Conservation (phyloP, 2,329 filamentous ascomycete genomes). For the Sporothrix pallida region DNA sequence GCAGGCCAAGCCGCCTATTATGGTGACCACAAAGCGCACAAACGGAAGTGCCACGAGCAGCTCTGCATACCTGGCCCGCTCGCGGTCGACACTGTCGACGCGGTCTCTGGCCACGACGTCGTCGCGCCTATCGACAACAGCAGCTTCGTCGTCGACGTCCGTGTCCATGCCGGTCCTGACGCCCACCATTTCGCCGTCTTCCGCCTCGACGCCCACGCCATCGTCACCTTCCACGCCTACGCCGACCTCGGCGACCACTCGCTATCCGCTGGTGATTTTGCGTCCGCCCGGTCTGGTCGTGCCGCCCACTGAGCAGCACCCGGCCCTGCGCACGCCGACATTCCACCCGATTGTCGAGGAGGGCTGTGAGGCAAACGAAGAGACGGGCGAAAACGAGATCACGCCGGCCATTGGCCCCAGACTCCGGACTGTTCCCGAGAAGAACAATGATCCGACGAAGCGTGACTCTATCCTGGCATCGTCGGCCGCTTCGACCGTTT, state of each 20-base stretch:
- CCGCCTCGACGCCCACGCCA: background rate
- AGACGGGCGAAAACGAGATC: background rate
- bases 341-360: constrained; percentile 43
- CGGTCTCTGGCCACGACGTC: constrained; percentile 38
- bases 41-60: constrained; percentile 40
- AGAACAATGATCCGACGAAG: background rate
- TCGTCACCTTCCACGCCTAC: constrained; percentile 15
- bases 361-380: constrained; percentile 42
- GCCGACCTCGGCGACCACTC: constrained; percentile 1
- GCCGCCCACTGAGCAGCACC: constrained; percentile 59
- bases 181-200: constrained; percentile 3
- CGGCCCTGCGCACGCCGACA: constrained; percentile 53
- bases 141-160: background rate
- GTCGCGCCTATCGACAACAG: constrained; percentile 38
- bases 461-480: constrained; percentile 32
- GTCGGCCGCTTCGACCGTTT: constrained; percentile 21
- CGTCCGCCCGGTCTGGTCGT: constrained; percentile 46
- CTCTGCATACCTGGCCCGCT: constrained; percentile 48
- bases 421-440: background rate
- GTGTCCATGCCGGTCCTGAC: background rate
- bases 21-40: constrained; percentile 45
- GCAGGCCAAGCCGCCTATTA: constrained; percentile 63
- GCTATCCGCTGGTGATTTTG: constrained; percentile 43
- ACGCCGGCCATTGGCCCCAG: background rate
- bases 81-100: constrained; percentile 40